These are phyloP conservation scores for Elaeagnus macrophylla DNA, from an alignment of 306 rosid genomes.

Conservation along the genomic window DNA sequence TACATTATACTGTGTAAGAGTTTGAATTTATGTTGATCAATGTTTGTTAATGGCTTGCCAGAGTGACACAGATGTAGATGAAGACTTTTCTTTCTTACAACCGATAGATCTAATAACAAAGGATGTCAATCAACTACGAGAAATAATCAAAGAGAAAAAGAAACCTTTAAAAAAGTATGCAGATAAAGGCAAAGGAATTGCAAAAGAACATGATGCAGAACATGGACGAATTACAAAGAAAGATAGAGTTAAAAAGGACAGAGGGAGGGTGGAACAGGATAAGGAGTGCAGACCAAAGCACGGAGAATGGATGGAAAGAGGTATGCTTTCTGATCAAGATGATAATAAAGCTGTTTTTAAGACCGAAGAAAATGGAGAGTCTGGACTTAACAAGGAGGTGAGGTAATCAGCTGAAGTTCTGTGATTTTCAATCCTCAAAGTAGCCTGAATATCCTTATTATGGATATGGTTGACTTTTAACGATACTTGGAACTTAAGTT, in stretches of 20 bases:
- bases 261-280: slow-evolving; percentile 51
- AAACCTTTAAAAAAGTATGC: slow-evolving; percentile 51
- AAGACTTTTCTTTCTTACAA: slow-evolving; percentile 85
- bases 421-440: no score
- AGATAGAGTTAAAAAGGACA: slow-evolving; percentile 58
- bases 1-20: slow-evolving; percentile 14
- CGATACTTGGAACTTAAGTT: no score
- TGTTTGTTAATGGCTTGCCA: slow-evolving; percentile 68
- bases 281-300: slow-evolving; percentile 47
- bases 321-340: slow-evolving; percentile 31
- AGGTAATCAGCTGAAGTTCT: slow-evolving; percentile 1
- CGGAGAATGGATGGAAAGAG: slow-evolving; percentile 24
- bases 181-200: slow-evolving; percentile 40
- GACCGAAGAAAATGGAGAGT: slow-evolving; percentile 31
- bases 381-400: slow-evolving; percentile 23
- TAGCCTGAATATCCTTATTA: no score
- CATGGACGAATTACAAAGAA: slow-evolving; percentile 54
- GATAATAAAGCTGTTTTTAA: slow-evolving; percentile 23
- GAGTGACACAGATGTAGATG: slow-evolving; percentile 85
- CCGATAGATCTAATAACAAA: slow-evolving; percentile 92
- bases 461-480: no score
- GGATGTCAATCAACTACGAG: slow-evolving; percentile 69
- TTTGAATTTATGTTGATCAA: slow-evolving; percentile 44
- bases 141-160: slow-evolving; percentile 63
- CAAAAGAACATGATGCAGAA: slow-evolving; percentile 61